Conservation (phyloP, 306 rosid species). For the Prunus campanulata region DNA sequence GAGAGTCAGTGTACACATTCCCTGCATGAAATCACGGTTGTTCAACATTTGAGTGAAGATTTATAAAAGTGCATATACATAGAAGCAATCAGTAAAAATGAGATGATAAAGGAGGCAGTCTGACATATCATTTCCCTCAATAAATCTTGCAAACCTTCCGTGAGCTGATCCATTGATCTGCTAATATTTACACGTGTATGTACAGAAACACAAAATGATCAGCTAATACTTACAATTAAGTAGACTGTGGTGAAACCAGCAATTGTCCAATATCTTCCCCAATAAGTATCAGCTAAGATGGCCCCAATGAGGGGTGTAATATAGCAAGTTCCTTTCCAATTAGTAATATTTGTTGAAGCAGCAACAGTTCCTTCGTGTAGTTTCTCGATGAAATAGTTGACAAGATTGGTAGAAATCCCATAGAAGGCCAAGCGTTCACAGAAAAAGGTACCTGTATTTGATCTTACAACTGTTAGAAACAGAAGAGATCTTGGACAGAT, state of each 20-base stretch:
- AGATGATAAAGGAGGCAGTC: not conserved
- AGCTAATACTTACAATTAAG: slow-evolving; percentile 14
- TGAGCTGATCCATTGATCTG: not conserved
- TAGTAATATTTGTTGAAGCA: slow-evolving; percentile 32
- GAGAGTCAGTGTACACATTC: slow-evolving; percentile 27
- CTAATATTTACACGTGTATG: slow-evolving; percentile 7
- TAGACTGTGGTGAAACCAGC: slow-evolving; percentile 23
- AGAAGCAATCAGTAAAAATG: not conserved
- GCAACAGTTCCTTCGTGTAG: slow-evolving; percentile 31
- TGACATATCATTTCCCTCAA: not conserved
- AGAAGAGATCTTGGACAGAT: not conserved
- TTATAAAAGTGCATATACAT: not conserved
- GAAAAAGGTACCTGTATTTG: slow-evolving; percentile 22
- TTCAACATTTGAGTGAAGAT: not conserved
- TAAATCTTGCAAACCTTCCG: not conserved
- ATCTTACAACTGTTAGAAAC: not conserved
- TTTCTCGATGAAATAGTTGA: slow-evolving; percentile 26
- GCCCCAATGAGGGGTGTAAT: slow-evolving; percentile 33
- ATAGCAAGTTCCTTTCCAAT: slow-evolving; percentile 40
- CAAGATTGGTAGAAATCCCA: slow-evolving; percentile 36
- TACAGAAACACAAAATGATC: not conserved
- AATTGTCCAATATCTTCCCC: slow-evolving; percentile 44
- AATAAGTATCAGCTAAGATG: slow-evolving; percentile 32
- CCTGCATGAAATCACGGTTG: slow-evolving; percentile 14
- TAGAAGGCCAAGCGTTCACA: slow-evolving; percentile 20